phyloP scores from a whole-genome alignment of 805 yeast species.

The Starmerella stellata region DNA sequence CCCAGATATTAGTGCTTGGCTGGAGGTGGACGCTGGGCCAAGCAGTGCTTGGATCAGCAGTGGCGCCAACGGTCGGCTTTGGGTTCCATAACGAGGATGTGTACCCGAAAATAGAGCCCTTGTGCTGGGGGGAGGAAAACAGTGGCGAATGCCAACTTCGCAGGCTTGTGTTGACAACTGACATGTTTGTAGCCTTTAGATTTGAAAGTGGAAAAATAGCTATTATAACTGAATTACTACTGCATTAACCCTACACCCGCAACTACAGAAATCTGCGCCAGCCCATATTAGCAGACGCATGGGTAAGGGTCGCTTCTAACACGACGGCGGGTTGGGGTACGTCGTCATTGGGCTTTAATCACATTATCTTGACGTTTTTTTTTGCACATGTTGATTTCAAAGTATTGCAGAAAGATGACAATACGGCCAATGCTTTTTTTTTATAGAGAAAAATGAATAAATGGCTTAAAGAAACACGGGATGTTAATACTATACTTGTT shows the following conservation, averaged over 20 bases:
- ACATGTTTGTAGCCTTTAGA: background rate
- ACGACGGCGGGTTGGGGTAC: background rate
- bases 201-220: no score
- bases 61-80: no score
- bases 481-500: no score
- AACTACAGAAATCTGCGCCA: background rate
- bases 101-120: background rate
- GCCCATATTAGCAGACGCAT: background rate
- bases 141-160: background rate
- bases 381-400: no score
- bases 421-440: no score
- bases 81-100: background rate
- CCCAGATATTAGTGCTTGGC: constrained; percentile 13
- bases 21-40: constrained; percentile 5
- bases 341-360: no score
- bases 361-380: no score
- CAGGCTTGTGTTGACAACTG: background rate
- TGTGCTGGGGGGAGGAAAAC: background rate
- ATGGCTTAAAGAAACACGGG: no score
- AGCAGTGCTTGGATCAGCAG: background rate
- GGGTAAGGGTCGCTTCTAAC: background rate
- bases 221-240: no score
- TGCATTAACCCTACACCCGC: background rate
- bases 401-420: no score
- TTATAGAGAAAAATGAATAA: no score